Conservation (phyloP, 148 eudicot species). For the Euryodendron excelsum region DNA sequence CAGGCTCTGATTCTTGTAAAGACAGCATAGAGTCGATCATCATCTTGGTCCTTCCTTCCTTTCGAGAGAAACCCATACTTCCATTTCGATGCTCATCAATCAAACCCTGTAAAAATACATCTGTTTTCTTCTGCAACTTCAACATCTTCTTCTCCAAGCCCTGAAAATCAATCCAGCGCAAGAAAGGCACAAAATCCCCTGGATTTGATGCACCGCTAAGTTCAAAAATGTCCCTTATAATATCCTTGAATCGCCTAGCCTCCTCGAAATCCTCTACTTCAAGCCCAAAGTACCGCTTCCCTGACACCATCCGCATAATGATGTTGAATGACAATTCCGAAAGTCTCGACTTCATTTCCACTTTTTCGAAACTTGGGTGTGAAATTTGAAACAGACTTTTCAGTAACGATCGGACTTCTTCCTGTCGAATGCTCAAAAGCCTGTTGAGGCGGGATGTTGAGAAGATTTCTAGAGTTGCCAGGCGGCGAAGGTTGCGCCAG, state of each 20-base stretch:
- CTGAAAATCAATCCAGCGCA: conserved; percentile 30
- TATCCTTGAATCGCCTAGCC: conserved; percentile 13
- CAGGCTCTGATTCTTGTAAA: conserved; percentile 33
- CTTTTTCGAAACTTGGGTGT: conserved; percentile 1
- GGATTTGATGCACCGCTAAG: conserved; percentile 17
- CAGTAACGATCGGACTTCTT: conserved; percentile 26
- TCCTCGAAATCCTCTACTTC: conserved; percentile 13
- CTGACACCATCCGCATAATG: conserved; percentile 34
- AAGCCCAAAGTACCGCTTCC: conserved; percentile 35
- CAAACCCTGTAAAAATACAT: conserved; percentile 27
- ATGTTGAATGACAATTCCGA: conserved; percentile 36
- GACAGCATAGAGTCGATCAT: conserved; percentile 29
- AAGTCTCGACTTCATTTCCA: conserved; percentile 31
- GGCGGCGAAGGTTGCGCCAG: conserved; percentile 14
- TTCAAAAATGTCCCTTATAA: conserved; percentile 22
- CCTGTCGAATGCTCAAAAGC: conserved; percentile 14
- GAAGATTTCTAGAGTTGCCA: not conserved
- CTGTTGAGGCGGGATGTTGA: not conserved
- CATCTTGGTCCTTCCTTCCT: conserved; percentile 1
- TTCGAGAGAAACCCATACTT: not conserved
- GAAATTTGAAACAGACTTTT: conserved; percentile 14
- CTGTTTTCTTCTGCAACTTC: conserved; percentile 14
- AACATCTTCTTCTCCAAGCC: conserved; percentile 32
- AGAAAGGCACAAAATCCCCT: conserved; percentile 32
- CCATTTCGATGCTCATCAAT: conserved; percentile 16